Base-by-base conservation (phyloP, 2,329 filamentous ascomycete genomes). In the Microdochium nivale region DNA sequence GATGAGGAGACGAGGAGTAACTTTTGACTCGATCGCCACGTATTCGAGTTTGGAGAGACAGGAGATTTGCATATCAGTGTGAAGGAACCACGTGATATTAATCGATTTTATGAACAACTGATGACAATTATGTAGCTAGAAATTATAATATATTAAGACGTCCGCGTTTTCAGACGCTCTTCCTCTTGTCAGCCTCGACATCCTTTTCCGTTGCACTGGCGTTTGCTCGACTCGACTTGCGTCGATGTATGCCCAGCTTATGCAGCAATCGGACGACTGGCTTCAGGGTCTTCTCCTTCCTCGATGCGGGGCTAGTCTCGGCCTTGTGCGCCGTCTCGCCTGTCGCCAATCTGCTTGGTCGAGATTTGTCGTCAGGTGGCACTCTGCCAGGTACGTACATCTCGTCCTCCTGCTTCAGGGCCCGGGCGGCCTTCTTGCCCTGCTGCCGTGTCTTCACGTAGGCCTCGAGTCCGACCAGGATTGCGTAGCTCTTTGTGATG, bases 401-500 rank as follows among this genome's bases (percentile, higher is more conserved):
- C 9, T 44, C 40, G 9, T 44, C 40, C 16, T 44, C 9, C 9
- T 16, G 9, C 19, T 16, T 44, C 13, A 44, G 5, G 16, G 40
- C 40, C 19, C 40, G 71, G 53, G 71, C 62, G 11, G 76, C 58
- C 47, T 70, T 67, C 68, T 86, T 87, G 32, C 86, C 76, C 62
- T 83, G 83, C 52, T 75, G 74, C 49, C 84, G 81, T 13, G 84
- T 85, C 60, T 83, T 83, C 49, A 86, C 70, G 62, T 95, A 96
- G 14, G 83, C 79, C 71, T 96, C 90, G 3, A 96, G 74, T 0
- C 91, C 91, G 1, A 91, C 79, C 1, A 96, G 75, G 0, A 95
- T 83, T 0, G 87, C 85, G 62, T 95, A 96, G 1, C 86, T 86
- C 59, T 90, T 85, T 43, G 84, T 89, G 47, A 95, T 87, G 19